These are phyloP conservation scores for Tylopilus felleus DNA, from an alignment of 768 basidiomycete genomes.

Conservation along the genomic window DNA sequence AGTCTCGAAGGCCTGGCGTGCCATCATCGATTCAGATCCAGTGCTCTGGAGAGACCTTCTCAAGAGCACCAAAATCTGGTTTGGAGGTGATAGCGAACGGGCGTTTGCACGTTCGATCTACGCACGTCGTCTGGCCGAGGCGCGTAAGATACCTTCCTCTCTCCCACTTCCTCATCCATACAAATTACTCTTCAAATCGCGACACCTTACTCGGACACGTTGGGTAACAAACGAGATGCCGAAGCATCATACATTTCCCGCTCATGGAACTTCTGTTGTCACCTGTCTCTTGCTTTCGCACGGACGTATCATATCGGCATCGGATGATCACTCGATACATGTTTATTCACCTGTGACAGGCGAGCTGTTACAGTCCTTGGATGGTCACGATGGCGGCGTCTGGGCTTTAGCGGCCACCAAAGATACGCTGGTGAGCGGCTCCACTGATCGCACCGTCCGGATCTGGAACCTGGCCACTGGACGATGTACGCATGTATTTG, in stretches of 20 bases:
- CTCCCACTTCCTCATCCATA: conserved; percentile 81
- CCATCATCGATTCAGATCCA: conserved; percentile 87
- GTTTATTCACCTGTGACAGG: conserved; percentile 90
- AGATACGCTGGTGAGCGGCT: conserved; percentile 86
- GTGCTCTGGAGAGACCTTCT: conserved; percentile 87
- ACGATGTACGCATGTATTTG: conserved; percentile 87
- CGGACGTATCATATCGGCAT: conserved; percentile 93
- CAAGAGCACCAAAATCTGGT: conserved; percentile 83
- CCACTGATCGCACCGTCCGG: conserved; percentile 89
- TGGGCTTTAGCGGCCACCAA: conserved; percentile 94
- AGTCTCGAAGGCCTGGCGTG: conserved; percentile 88
- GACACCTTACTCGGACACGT: conserved; percentile 72
- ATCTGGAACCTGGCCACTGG: conserved; percentile 85
- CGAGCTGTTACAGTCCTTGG: conserved; percentile 63
- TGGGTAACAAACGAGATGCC: conserved; percentile 76
- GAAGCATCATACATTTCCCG: conserved; percentile 78
- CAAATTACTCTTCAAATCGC: conserved; percentile 91
- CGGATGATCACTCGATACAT: conserved; percentile 95
- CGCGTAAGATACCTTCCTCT: conserved; percentile 37
- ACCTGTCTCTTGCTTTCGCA: conserved; percentile 95
- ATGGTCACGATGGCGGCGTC: conserved; percentile 93
- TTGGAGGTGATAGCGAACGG: conserved; percentile 80
- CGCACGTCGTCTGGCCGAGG: conserved; percentile 50
- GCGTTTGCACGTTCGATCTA: conserved; percentile 72
- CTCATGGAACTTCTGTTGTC: conserved; percentile 87